Base-by-base conservation (phyloP, 495 filamentous ascomycete species). In the Diplogelasinospora grovesii region DNA sequence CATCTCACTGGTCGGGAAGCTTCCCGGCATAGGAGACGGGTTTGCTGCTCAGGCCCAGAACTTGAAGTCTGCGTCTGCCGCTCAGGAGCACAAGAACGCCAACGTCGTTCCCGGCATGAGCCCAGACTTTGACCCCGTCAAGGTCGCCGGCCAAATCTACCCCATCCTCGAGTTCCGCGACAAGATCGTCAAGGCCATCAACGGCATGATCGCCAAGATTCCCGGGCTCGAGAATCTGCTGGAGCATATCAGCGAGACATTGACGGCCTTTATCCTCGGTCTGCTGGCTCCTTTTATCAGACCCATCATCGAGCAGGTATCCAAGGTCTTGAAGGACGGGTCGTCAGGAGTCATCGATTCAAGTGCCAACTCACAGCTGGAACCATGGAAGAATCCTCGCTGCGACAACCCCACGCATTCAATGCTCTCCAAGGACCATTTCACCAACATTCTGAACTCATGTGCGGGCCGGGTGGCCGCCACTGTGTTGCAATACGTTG, bases 401-500 rank as follows among this genome's bases (percentile, higher is more conserved):
- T 92, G 85, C 69, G 83, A 85, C 10, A 83, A 97, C 59, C 92
- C 92, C 5, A 98, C 92, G 3, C 92, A 96, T 68, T 92, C 85
- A 8, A 78, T 97, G 64, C 75, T 97, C 5, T 89, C 86, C 42
- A 96, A 97, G 64, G 92, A 98, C 52, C 92, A 98, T 58, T 97
- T 97, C 54, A 84, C 84, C 47, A 95, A 97, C 63, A 70, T 89
- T 22, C 71, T 97, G 21, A 97, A 97, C 64, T 72, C 84, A 22
- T 86, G 86, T 33, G 88, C 89, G 2, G 90, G 90, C 9, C 74
- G 83, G 15, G 77, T 96, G 15, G 89, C 89, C 7, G 65, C 83
- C 2, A 77, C 75, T 0, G 83, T 95, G 36, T 62, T 97, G 4
- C 72, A 85, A 69, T 97, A 90, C 54, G 77, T 82, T 22, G 83